Evolutionary conservation across 805 yeast species (phyloP), one percentile per base, ranked within the genome.

Genomic region (Hanseniaspora lindneri): DNA sequence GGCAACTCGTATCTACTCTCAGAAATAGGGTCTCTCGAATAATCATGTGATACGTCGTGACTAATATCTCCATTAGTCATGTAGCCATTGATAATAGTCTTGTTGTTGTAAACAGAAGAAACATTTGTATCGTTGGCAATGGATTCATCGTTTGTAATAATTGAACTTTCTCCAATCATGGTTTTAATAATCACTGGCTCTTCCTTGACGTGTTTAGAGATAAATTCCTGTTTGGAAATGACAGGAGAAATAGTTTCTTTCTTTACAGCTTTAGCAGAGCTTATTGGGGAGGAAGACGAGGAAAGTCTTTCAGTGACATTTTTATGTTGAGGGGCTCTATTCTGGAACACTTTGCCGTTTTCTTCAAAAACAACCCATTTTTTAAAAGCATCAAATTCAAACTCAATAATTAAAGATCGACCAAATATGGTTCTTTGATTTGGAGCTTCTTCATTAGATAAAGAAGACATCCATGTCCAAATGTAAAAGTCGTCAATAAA

Each of bases 391-490:
- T 78, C 79, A 54, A 83, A 70, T 39, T 83, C 85, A 39, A 84
- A 85, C 56, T 86, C 95, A 46, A 84, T 74, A 6, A 86, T 84
- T 49, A 84, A 70, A 0, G 94, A 79, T 54, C 92, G 73, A 9
- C 95, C 95, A 66, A 86, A 86, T 1, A 80, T 62, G 28, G 73
- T 72, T 60, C 82, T 82, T 55, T 77, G 77, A 21, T 68, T 62
- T 28, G 72, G 69, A 0, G 86, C 75, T 58, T 83, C 82, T 59
- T 86, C 95, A 28, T 78, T 71, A 0, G 84, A 84, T 21, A 85
- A 60, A 2, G 86, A 74, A 1, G 87, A 76, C 58, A 85, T 68
- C 95, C 95, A 86, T 0, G 95, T 75, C 95, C 95, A 86, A 25
- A 85, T 83, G 58, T 80, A 86, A 61, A 82, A 86, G 61, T 86